Evolutionary conservation across 1,139 yeast genomes (phyloP), one percentile per base, ranked within the genome.

Genomic region (Debaryomycetaceae sp.): DNA sequence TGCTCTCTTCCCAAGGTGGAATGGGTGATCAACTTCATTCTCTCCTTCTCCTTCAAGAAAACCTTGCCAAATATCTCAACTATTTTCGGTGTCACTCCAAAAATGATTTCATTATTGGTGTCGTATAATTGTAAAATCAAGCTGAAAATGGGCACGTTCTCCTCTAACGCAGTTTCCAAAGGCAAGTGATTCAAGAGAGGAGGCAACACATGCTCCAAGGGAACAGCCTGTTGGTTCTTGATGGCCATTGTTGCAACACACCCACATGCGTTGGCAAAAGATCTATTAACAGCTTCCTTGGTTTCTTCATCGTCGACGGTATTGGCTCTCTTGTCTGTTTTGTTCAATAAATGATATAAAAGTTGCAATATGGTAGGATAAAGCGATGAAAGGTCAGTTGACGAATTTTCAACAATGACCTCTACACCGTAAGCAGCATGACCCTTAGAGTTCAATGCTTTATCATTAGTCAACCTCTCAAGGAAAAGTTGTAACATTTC

Each of bases 391-490:
- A 84, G 76, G 60, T 85, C 88, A 51, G 71, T 68, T 23, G 74
- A 59, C 33, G 72, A 50, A 45, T 88, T 75, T 67, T 82, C 84
- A 52, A 90, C 74, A 49, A 90, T 69, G 52, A 90, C 70, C 54
- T 99, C 99, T 54, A 88, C 81, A 75, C 98, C 99, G 62, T 89
- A 93, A 14, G 98, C 97, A 45, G 98, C 95, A 58, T 90, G 88
- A 56, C 97, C 93, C 69, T 93, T 85, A 46, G 90, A 98, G 62
- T 90, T 97, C 54, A 87, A 76, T 24, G 95, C 85, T 57, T 83
- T 79, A 66, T 93, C 99, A 52, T 78, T 76, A 49, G 84, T 73
- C 51, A 93, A 76, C 56, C 87, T 83, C 49, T 80, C 78, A 45
- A 79, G 73, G 60, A 93, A 83, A 24, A 84, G 73, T 60, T 83